Percentiles rank a stretch among this genome's conserved stretches.
Conservation (phyloP, 73 alveolate genomes). For the Stentor roeselii region DNA sequence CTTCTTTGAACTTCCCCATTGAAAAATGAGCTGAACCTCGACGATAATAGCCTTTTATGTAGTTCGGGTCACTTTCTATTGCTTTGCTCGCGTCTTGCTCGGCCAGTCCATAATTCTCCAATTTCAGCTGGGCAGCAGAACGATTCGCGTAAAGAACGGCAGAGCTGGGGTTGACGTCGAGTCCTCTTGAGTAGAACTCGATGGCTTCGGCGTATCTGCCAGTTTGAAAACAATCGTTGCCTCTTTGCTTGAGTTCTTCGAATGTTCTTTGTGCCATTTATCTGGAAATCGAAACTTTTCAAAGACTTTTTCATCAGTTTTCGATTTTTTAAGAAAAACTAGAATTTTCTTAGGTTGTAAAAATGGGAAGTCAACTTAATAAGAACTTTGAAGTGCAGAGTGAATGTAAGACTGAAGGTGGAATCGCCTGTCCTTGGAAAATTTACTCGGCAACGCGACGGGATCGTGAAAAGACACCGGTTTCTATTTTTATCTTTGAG, state of each 20-base stretch:
- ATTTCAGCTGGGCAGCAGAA: conserved; percentile 81
- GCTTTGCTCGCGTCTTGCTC: conserved; percentile 90
- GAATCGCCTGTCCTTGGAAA: conserved; percentile 71
- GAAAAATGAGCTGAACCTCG: conserved; percentile 89
- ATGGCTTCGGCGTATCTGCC: conserved; percentile 64
- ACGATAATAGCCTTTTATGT: conserved; percentile 88
- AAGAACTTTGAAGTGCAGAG: conserved; percentile 80
- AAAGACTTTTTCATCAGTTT: too few species aligned
- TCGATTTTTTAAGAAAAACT: too few species aligned
- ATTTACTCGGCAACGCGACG: conserved; percentile 76
- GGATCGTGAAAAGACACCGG: conserved; percentile 69
- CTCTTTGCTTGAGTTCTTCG: conserved; percentile 72
- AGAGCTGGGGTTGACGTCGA: conserved; percentile 43
- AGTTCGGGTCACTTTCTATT: conserved; percentile 81
- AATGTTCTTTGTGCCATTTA: too few species aligned
- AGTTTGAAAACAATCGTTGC: conserved; percentile 64
- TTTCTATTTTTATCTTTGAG: conserved; percentile 80
- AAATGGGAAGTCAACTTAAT: conserved; percentile 82
- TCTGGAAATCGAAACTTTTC: too few species aligned
- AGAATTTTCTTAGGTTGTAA: neutral
- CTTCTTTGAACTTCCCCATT: conserved; percentile 74
- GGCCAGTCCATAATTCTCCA: conserved; percentile 96
- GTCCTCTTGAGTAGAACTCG: conserved; percentile 57
- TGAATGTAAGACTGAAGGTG: conserved; percentile 74
- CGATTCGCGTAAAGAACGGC: conserved; percentile 87